Percentiles rank a stretch among this genome's conserved stretches.
Evolutionary conservation across 305 asterid genomes (phyloP).

Genomic region (Stenogyne calaminthoides): DNA sequence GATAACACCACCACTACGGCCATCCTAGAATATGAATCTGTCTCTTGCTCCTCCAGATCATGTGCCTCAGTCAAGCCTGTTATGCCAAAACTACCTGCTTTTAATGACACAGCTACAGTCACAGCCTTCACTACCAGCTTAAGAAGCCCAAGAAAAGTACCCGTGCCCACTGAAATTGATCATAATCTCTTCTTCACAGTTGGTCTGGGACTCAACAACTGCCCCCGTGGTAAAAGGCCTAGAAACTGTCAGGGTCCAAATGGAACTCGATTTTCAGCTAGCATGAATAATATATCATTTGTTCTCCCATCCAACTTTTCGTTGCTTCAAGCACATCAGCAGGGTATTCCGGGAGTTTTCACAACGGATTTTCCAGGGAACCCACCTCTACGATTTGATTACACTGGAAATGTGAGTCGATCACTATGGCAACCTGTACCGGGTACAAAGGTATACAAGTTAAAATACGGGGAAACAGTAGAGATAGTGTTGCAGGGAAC

Average conservation of each 20-base stretch:
- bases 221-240: slow-evolving; percentile 52
- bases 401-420: slow-evolving; percentile 75
- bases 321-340: slow-evolving; percentile 73
- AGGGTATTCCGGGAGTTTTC: slow-evolving; percentile 74
- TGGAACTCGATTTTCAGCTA: slow-evolving; percentile 74
- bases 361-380: slow-evolving; percentile 70
- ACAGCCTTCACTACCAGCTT: slow-evolving; percentile 72
- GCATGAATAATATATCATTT: slow-evolving; percentile 79
- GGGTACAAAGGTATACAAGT: slow-evolving; percentile 60
- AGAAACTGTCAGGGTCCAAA: slow-evolving; percentile 81
- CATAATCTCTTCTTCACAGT: slow-evolving; percentile 68
- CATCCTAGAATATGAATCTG: slow-evolving; percentile 62
- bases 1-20: slow-evolving; percentile 92
- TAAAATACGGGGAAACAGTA: slow-evolving; percentile 69
- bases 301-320: slow-evolving; percentile 71
- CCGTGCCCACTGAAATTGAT: slow-evolving; percentile 67
- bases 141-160: slow-evolving; percentile 55
- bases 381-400: slow-evolving; percentile 71
- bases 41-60: slow-evolving; percentile 53
- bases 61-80: slow-evolving; percentile 44
- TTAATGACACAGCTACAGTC: slow-evolving; percentile 71
- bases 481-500: slow-evolving; percentile 84
- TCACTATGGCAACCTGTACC: slow-evolving; percentile 65
- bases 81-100: slow-evolving; percentile 64
- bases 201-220: slow-evolving; percentile 69